phyloP scores from a whole-genome alignment of 495 filamentous ascomycete species.

The Aspergillus cristatus region DNA sequence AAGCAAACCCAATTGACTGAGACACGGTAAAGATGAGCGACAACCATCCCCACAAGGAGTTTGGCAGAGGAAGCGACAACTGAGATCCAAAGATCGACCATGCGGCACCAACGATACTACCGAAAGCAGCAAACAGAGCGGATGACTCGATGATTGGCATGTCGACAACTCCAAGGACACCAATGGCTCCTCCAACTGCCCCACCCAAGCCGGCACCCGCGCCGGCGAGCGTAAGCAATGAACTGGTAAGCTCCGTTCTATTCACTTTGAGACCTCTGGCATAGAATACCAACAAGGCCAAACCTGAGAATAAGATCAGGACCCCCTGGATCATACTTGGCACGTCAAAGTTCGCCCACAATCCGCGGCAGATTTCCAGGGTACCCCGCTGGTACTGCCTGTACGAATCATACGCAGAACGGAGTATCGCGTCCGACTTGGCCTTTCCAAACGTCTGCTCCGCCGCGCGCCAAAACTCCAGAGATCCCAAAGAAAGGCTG shows the following conservation, averaged over 20 bases:
- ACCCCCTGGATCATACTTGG: conserved; percentile 77
- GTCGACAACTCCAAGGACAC: conserved; percentile 18
- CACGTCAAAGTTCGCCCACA: conserved; percentile 90
- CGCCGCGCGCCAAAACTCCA: conserved; percentile 50
- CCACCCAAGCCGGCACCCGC: conserved; percentile 38
- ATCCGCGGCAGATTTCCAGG: conserved; percentile 65
- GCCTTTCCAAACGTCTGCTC: conserved; percentile 38
- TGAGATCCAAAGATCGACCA: conserved; percentile 44
- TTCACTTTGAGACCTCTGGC: conserved; percentile 49
- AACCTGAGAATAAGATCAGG: conserved; percentile 53
- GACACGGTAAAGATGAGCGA: conserved; percentile 68
- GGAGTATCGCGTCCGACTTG: conserved; percentile 25
- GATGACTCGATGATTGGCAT: conserved; percentile 20
- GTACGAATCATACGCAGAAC: conserved; percentile 49
- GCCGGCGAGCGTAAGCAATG: conserved; percentile 36
- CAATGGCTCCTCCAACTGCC: conserved; percentile 19
- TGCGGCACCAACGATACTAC: conserved; percentile 53
- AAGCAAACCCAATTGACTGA: conserved; percentile 85
- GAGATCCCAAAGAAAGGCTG: conserved; percentile 42
- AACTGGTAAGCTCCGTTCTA: conserved; percentile 41
- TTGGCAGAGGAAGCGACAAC: conserved; percentile 55
- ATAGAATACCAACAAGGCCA: conserved; percentile 61
- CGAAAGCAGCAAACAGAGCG: conserved; percentile 44
- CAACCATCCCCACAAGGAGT: conserved; percentile 79
- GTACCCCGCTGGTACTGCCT: conserved; percentile 68